These are phyloP conservation scores for Barnettozyma sp. DNA, from an alignment of 805 yeast genomes.

Conservation along the genomic window DNA sequence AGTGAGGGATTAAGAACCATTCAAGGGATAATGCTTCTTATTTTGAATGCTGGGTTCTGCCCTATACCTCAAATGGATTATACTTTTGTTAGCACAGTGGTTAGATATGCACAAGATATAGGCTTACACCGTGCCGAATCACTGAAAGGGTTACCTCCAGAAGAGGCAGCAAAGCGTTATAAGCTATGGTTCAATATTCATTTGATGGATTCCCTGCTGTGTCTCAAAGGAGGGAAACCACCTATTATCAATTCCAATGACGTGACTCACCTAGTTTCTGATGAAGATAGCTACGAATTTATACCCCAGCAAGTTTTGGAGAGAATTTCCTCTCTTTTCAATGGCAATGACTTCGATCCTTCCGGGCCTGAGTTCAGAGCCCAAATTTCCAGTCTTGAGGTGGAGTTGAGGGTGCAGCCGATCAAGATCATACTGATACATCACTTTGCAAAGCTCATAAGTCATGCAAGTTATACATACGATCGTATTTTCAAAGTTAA, in stretches of 20 bases:
- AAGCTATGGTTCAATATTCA: constrained; percentile 45
- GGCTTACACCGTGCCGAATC: constrained; percentile 50
- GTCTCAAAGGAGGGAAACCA: constrained; percentile 43
- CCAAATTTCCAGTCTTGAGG: background rate
- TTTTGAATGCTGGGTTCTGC: constrained; percentile 30
- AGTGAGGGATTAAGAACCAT: constrained; percentile 47
- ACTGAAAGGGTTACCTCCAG: constrained; percentile 29
- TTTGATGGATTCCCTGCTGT: constrained; percentile 37
- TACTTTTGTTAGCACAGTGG: constrained; percentile 38
- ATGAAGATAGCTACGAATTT: constrained; percentile 8
- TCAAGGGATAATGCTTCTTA: constrained; percentile 45
- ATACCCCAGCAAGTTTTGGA: constrained; percentile 11
- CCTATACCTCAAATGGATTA: constrained; percentile 37
- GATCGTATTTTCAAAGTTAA: constrained; percentile 17
- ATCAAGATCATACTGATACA: constrained; percentile 9
- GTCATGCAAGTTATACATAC: constrained; percentile 16
- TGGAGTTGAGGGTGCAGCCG: constrained; percentile 7
- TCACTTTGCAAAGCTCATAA: constrained; percentile 8
- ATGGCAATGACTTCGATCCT: constrained; percentile 2
- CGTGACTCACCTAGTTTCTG: constrained; percentile 14
- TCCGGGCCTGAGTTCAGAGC: background rate
- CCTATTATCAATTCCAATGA: constrained; percentile 39
- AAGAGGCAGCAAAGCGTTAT: constrained; percentile 34
- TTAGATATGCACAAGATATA: constrained; percentile 48
- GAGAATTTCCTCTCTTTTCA: constrained; percentile 2